phyloP scores from a whole-genome alignment of 1,284 basidiomycete species.

The Cryptococcus sp. region DNA sequence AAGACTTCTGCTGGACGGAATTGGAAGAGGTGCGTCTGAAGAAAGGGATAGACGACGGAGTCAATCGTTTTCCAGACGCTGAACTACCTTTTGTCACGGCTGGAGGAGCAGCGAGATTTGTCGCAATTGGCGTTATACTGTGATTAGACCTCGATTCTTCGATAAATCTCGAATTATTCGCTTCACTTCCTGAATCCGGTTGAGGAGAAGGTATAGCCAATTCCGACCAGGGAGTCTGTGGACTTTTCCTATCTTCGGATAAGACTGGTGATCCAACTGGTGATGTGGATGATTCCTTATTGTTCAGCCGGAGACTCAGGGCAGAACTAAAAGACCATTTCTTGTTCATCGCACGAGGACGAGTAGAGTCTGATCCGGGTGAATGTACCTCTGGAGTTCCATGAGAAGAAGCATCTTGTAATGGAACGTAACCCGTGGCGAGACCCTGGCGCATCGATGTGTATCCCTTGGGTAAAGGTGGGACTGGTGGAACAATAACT shows the following conservation, averaged over 20 bases:
- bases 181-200: conserved; percentile 7
- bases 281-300: conserved; percentile 32
- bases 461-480: conserved; percentile 90
- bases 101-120: conserved; percentile 10
- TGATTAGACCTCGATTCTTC: conserved; percentile 17
- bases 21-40: conserved; percentile 89
- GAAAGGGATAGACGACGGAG: conserved; percentile 92
- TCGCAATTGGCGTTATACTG: conserved; percentile 19
- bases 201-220: conserved; percentile 6
- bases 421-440: conserved; percentile 12
- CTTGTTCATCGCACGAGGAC: conserved; percentile 56
- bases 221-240: conserved; percentile 32
- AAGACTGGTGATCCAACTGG: conserved; percentile 18
- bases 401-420: conserved; percentile 2
- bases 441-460: conserved; percentile 53
- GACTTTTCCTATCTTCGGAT: conserved; percentile 6
- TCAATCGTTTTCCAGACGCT: conserved; percentile 57
- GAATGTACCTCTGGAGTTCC: conserved; percentile 9
- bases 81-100: conserved; percentile 26
- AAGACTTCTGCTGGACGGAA: conserved; percentile 58
- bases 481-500: conserved; percentile 88
- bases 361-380: conserved; percentile 1
- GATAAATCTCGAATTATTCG: conserved; percentile 7
- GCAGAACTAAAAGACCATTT: conserved; percentile 95
- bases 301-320: conserved; percentile 66